Base-by-base conservation (phyloP, 2,329 filamentous ascomycete genomes). In the Fusarium tupiense region DNA sequence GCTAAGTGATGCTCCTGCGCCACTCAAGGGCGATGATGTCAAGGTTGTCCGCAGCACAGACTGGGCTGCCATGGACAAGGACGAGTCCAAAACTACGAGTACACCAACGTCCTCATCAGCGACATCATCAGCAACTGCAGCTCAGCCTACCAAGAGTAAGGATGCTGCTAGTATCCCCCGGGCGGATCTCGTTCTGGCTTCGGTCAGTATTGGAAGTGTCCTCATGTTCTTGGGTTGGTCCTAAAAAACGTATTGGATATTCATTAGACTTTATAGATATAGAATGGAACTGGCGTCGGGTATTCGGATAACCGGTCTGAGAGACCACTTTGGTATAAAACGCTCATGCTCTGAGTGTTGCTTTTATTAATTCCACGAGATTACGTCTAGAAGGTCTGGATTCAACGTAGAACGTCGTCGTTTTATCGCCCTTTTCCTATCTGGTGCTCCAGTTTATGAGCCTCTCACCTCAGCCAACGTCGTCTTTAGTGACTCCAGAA, bases 401-500 rank as follows among this genome's bases (percentile, higher is more conserved):
- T 76, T 71, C 69, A 76, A 73, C 61, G 61, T 60, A 69, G 54
- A 76, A 74, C 75, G 72, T 74, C 76, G 41, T 72, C 40, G 29
- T 50, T 75, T 64, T 73, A 53, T 61, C 46, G 19, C 37, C 29
- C 61, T 38, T 57, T 69, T 35, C 58, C 26, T 6, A 40, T 26
- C 40, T 31, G 24, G 38, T 46, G 22, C 12, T 65, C 63, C 62
- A 73, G 26, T 26, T 65, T 68, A 77, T 24, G 62, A 70, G 14
- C 71, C 72, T 72, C 83, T 80, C 31, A 89, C 84, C 75, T 89
- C 86, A 5, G 77, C 82, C 63, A 91, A 76, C 4, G 84, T 84
- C 63, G 81, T 83, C 74, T 85, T 85, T 29, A 98, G 83, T 76
- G 95, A 91, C 26, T 85, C 84, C 76, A 99, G 81, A 80, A 98